These are phyloP conservation scores for Neoconidiobolus thromboides DNA, from an alignment of 371 early-diverging fungal genomes.

Conservation along the genomic window DNA sequence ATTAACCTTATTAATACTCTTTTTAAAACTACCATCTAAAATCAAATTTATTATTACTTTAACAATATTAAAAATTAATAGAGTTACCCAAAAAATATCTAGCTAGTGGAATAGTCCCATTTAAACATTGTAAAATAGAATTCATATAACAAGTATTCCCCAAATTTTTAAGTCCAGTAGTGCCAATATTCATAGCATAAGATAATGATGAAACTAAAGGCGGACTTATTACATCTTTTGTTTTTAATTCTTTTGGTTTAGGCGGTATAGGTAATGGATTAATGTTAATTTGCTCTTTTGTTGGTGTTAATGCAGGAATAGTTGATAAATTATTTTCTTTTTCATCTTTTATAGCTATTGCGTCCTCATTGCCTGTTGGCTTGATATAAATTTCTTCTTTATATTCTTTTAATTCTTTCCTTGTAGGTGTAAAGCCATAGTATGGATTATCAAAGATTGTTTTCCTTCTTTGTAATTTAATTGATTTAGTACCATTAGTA, in stretches of 20 bases:
- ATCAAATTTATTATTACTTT: constrained; percentile 3
- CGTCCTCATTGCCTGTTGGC: background rate
- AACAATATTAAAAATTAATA: background rate
- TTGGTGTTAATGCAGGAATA: constrained; percentile 12
- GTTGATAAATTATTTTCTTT: no score
- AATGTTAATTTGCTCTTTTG: constrained; percentile 4
- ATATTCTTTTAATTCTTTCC: constrained; percentile 7
- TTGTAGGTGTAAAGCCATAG: constrained; percentile 26
- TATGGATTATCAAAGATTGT: constrained; percentile 40
- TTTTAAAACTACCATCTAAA: constrained; percentile 42
- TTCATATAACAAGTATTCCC: constrained; percentile 99
- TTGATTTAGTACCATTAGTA: background rate
- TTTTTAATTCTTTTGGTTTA: background rate
- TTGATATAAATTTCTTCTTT: constrained; percentile 9
- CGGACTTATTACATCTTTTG: background rate
- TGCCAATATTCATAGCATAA: constrained; percentile 25
- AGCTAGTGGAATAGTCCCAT: constrained; percentile 64
- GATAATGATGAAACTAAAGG: background rate
- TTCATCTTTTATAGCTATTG: no score
- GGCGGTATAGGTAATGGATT: background rate
- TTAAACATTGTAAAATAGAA: constrained; percentile 84
- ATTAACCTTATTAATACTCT: constrained; percentile 52
- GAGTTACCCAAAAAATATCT: constrained; percentile 46
- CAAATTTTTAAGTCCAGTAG: constrained; percentile 72
- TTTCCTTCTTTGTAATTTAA: constrained; percentile 16